Base-by-base conservation (phyloP, 2,329 filamentous ascomycete genomes). In the Fusarium ramigenum region DNA sequence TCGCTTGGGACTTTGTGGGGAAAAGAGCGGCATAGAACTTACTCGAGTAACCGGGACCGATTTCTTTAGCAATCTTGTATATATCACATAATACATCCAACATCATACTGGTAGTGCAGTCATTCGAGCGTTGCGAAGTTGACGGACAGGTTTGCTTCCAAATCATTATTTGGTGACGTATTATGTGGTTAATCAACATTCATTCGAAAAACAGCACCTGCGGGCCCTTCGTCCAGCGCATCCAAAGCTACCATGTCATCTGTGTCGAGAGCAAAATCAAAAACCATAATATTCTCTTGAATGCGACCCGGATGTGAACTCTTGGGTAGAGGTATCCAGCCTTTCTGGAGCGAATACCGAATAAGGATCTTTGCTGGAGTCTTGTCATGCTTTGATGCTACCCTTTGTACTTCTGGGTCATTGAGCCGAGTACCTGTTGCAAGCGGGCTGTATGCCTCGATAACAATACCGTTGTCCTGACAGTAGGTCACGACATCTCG, bases 391-490 rank as follows among this genome's bases (percentile, higher is more conserved):
- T 89, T 91, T 74, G 87, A 80, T 5, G 89, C 88, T 36, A 93
- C 82, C 3, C 79, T 79, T 10, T 85, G 82, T 9, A 94, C 81
- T 1, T 86, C 88, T 62, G 86, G 81, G 75, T 94, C 90, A 30
- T 89, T 83, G 9, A 80, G 66, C 28, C 78, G 78, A 28, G 77
- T 57, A 6, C 81, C 82, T 32, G 79, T 78, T 4, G 76, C 81
- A 40, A 84, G 77, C 2, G 83, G 83, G 23, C 82, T 82, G 57
- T 84, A 84, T 11, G 83, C 83, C 69, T 84, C 76, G n/a, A 85
- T 53, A 30, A 81, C 54, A 84, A 96, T 95, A 79, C 91, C 91
- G 80, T 95, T 86, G 83, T 94, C 91, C 87, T 93, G 93, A 89
- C 94, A 96, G 78, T 83, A 85, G 19, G 76, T 67, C 18, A 82